Evolutionary conservation across 2,329 filamentous ascomycete genomes (phyloP), one percentile per base, ranked within the genome.

Genomic region (Calonectria hongkongensis): DNA sequence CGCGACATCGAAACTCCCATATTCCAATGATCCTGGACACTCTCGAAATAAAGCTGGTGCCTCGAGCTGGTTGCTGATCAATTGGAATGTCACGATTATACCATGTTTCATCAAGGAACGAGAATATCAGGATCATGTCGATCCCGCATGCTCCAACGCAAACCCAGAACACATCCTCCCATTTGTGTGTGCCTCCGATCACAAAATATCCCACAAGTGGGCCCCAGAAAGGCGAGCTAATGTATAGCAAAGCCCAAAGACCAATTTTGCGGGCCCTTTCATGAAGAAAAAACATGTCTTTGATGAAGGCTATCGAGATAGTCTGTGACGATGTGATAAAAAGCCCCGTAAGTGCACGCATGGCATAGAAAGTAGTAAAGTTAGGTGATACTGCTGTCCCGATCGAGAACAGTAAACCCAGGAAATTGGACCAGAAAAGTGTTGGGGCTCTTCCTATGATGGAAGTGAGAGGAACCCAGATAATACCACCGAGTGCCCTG

Each of bases 271-370:
- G 81, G 0, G 87, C 87, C 43, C 88, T 83, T 73, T 91, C 86
- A 75, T 91, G 90, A 81, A 91, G 90, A 82, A 90, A 91, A 83
- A 90, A 92, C 71, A 90, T 85, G 79, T 92, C 90, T 66, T 90
- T 87, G 78, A 90, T 87, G 76, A 88, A 88, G 76, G 88, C 87
- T 65, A 91, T 82, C 12, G 87, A 87, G n/a, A 84, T 84, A 6
- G 82, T 84, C 71, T 88, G 86, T 8, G 81, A 79, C 10, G 86
- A 85, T 5, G 87, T 88, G 41, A 83, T 84, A 79, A 89, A 88
- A 74, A 89, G 85, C 21, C 88, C 85, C 2, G 56, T 60, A 5
- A 76, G 51, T 1, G 74, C 74, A 36, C 75, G 60, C 28, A 73
- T 63, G 13, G 54, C 75, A 13, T 63, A 58, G 51, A 76, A 77